Base-by-base conservation (phyloP, 257 asterid species). In the Anisodus tanguticus region DNA sequence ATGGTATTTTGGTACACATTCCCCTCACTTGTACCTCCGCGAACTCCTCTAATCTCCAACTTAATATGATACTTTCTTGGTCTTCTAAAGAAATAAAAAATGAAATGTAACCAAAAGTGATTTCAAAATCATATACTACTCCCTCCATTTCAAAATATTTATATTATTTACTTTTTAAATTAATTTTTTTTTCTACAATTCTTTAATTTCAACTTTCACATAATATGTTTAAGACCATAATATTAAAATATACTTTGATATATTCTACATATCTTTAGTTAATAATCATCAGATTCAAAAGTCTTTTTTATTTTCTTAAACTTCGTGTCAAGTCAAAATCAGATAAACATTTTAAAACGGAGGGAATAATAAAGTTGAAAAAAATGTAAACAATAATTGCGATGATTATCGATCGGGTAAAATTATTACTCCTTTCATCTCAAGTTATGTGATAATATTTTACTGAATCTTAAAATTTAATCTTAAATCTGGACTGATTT, bases 51-150 rank as follows among this genome's bases (percentile, higher is more conserved):
- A 2, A 1, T 47, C 47, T n/a, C 16, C 68, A 43, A 72, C 76
- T 69, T 9, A 5, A 4, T 59, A 35, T 4, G 31, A 2, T 37
- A 3, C 12, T 51, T 72, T 49, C 13, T 9, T 77, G 47, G 71
- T 74, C 72, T 76, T 60, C 26, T 12, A 76, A 53, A 11, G 57
- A 53, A 35, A 31, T 80, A 63, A 77, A 57, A 64, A 74, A 72
- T 64, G 66, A 59, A 31, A 54, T 39, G 62, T 31, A 35, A 41
- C 49, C 47, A 62, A 45, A 39, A 83, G 26, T 3, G 8, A 39
- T 80, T 8, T 12, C 53, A 26, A 45, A 22, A 17, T 82, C 53
- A 4, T 16, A n/a, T 53, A 41, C 45, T 41, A 1, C 35, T 31
- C 35, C 26, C 26, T 22, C 26, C 26, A 0, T 22, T 22, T 22